phyloP scores from a whole-genome alignment of 768 basidiomycete species.

The Gymnopilus junonius region DNA sequence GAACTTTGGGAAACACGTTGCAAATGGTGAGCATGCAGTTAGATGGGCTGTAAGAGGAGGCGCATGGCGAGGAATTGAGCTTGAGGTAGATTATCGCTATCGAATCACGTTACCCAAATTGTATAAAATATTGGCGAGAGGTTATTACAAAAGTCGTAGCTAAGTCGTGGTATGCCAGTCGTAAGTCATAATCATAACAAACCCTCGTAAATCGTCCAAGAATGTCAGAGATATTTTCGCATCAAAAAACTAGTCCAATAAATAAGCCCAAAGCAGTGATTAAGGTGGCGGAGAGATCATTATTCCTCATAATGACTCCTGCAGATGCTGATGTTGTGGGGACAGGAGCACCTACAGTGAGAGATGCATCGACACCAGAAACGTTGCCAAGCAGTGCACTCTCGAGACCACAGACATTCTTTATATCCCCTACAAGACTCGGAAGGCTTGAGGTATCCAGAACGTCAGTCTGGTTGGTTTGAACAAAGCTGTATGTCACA shows the following conservation, averaged over 20 bases:
- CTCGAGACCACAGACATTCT: conserved; percentile 53
- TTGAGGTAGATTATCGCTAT: background rate
- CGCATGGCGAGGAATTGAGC: background rate
- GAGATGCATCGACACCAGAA: conserved; percentile 30
- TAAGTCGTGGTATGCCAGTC: conserved; percentile 8
- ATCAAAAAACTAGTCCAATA: conserved; percentile 15
- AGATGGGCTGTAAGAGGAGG: background rate
- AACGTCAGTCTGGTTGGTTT: conserved; percentile 59
- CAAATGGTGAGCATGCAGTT: background rate
- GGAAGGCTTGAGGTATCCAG: conserved; percentile 52
- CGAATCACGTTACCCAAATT: background rate
- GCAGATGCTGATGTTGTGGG: conserved; percentile 12
- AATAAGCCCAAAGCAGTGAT: conserved; percentile 7
- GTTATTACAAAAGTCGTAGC: conserved; percentile 12
- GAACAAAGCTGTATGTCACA: conserved; percentile 47
- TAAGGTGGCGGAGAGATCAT: background rate
- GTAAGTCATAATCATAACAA: background rate
- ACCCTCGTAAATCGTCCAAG: background rate
- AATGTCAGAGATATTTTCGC: background rate
- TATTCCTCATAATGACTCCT: background rate
- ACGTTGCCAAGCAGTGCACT: conserved; percentile 59
- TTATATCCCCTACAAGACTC: conserved; percentile 51
- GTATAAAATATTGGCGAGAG: background rate
- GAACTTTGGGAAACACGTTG: background rate
- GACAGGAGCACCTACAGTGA: conserved; percentile 14